phyloP scores from a whole-genome alignment of 768 basidiomycete genomes.

The Agrocybe praecox region DNA sequence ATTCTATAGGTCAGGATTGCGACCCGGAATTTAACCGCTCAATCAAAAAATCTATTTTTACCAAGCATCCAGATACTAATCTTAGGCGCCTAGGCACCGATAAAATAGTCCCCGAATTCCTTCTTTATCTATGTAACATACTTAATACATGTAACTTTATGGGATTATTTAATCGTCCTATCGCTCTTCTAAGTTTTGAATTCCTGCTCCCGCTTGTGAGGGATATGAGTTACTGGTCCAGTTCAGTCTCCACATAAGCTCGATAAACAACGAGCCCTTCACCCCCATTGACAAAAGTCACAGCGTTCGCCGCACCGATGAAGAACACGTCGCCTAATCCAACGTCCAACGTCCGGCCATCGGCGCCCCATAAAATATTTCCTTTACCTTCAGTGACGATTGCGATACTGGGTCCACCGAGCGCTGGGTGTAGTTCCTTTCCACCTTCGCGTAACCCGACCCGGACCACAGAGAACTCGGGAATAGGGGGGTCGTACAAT shows the following conservation, averaged over 20 bases:
- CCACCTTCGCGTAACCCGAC: constrained; percentile 45
- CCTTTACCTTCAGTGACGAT: constrained; percentile 78
- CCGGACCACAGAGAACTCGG: constrained; percentile 88
- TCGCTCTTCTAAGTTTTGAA: no score
- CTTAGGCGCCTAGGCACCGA: no score
- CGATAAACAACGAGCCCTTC: constrained; percentile 58
- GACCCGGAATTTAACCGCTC: no score
- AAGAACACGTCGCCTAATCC: constrained; percentile 79
- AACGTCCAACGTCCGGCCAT: constrained; percentile 38
- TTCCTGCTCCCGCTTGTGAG: no score
- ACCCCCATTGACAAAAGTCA: constrained; percentile 48
- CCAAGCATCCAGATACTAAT: no score
- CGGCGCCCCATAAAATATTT: constrained; percentile 48
- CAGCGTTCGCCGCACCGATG: constrained; percentile 67
- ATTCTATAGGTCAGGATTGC: no score
- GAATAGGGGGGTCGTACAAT: constrained; percentile 90
- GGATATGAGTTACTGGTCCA: no score
- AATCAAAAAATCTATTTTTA: no score
- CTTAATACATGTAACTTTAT: no score
- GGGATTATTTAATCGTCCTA: no score
- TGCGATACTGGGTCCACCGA: constrained; percentile 85
- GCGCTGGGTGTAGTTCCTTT: constrained; percentile 56
- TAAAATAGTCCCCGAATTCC: no score
- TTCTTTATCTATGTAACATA: no score
- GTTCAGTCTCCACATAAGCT: constrained; percentile 60